Evolutionary conservation across 2,329 filamentous ascomycete genomes (phyloP).

Genomic region (Diaporthe velutina): DNA sequence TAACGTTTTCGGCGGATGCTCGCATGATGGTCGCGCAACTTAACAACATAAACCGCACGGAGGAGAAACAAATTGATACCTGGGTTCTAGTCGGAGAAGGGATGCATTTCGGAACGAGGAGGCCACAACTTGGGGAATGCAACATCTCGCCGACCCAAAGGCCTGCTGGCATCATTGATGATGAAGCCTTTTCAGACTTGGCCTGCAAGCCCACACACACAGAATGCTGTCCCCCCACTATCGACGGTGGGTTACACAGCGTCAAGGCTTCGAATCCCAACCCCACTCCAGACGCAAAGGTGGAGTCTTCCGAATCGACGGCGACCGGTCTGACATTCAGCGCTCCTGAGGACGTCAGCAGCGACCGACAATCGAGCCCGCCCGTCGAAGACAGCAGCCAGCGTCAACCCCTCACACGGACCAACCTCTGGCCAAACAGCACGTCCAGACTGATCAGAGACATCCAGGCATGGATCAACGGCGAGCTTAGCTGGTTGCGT

Average conservation of each 20-base stretch:
- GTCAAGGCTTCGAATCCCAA: neutral
- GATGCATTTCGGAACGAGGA: neutral
- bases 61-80: neutral
- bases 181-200: neutral
- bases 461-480: slow-evolving; percentile 19
- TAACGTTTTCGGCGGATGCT: neutral
- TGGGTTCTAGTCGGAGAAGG: neutral
- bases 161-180: neutral
- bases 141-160: neutral
- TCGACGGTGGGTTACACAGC: neutral
- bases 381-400: neutral
- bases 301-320: slow-evolving; percentile 10
- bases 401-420: neutral
- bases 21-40: neutral
- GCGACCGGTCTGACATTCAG: slow-evolving; percentile 19
- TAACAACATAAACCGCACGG: neutral
- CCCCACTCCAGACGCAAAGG: neutral
- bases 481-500: slow-evolving; percentile 5
- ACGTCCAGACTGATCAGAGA: neutral
- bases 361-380: neutral
- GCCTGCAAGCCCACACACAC: neutral
- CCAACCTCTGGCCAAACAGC: neutral
- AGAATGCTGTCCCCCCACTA: neutral
- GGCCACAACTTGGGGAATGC: neutral
- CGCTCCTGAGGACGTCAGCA: neutral